Evolutionary conservation across 192 early-diverging fungal species (phyloP).

Genomic region (Coemansia javaensis): DNA sequence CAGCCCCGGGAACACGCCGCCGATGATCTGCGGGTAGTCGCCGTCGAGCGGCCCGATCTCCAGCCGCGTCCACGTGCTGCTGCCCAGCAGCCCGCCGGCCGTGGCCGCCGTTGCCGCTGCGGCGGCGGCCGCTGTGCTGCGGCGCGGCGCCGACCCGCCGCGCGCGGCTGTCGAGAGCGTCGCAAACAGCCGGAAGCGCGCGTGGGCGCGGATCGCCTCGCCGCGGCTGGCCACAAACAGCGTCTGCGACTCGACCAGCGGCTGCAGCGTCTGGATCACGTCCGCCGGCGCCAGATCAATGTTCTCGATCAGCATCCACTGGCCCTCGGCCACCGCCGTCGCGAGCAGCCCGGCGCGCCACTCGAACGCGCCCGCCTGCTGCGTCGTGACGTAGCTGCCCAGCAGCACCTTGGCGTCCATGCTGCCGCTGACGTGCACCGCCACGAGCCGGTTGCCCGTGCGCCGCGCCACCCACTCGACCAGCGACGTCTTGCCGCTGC

Average conservation of each 20-base stretch:
- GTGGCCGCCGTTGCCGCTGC: too few relatives aligned
- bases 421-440: conserved; percentile 94
- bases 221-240: conserved; percentile 88
- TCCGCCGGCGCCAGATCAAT: conserved; percentile 94
- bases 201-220: conserved; percentile 76
- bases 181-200: conserved; percentile 89
- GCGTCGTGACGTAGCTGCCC: conserved; percentile 91
- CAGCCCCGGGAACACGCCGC: conserved; percentile 35
- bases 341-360: conserved; percentile 95
- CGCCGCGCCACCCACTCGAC: conserved; percentile 80
- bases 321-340: conserved; percentile 80
- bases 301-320: conserved; percentile 97
- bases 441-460: conserved; percentile 78
- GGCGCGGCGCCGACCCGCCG: conserved; percentile 34
- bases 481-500: conserved; percentile 85
- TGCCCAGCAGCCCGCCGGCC: conserved; percentile 41
- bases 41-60: conserved; percentile 57
- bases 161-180: conserved; percentile 60
- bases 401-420: conserved; percentile 92
- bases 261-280: conserved; percentile 86
- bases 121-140: too few relatives aligned
- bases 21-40: conserved; percentile 25
- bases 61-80: conserved; percentile 79
- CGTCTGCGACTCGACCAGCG: conserved; percentile 83
- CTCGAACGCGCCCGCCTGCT: conserved; percentile 86